Percentiles rank a stretch among this genome's conserved stretches.
These are phyloP conservation scores for Rhizopus arrhizus DNA, from an alignment of 371 early-diverging fungal genomes.

Conservation along the genomic window DNA sequence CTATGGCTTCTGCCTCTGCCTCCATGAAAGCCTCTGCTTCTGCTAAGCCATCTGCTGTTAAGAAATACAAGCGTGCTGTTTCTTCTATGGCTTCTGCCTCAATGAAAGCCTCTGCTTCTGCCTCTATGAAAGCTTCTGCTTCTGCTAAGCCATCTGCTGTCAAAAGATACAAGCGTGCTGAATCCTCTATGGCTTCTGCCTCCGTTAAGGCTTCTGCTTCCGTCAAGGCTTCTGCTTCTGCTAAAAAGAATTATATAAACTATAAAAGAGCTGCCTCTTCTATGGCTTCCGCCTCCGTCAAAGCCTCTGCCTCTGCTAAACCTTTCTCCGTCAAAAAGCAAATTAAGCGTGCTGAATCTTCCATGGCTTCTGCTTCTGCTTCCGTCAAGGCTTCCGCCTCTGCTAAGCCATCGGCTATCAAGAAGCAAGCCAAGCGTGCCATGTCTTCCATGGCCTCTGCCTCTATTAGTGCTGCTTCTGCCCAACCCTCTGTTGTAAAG, in stretches of 20 bases:
- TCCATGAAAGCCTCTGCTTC: background rate
- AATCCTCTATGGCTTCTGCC: conserved; percentile 1
- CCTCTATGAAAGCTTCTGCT: background rate
- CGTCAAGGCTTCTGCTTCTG: background rate
- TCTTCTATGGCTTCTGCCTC: background rate
- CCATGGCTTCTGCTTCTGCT: background rate
- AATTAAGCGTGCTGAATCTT: conserved; percentile 1
- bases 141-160: background rate
- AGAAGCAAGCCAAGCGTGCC: background rate
- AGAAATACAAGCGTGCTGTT: background rate
- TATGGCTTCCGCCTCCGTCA: background rate
- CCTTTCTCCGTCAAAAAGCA: background rate
- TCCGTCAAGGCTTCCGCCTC: background rate
- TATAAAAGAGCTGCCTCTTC: background rate
- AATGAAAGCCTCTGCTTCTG: background rate
- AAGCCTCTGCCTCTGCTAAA: background rate
- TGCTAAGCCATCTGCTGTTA: background rate
- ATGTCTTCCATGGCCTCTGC: conserved; percentile 1
- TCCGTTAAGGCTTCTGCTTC: background rate
- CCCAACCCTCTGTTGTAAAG: background rate
- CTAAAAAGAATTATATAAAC: background rate
- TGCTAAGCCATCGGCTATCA: background rate
- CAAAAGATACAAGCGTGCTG: background rate
- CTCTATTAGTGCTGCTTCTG: background rate
- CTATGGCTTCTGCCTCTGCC: conserved; percentile 13